These are phyloP conservation scores for Botryotinia narcissicola DNA, from an alignment of 2,329 filamentous ascomycete genomes.

Conservation along the genomic window DNA sequence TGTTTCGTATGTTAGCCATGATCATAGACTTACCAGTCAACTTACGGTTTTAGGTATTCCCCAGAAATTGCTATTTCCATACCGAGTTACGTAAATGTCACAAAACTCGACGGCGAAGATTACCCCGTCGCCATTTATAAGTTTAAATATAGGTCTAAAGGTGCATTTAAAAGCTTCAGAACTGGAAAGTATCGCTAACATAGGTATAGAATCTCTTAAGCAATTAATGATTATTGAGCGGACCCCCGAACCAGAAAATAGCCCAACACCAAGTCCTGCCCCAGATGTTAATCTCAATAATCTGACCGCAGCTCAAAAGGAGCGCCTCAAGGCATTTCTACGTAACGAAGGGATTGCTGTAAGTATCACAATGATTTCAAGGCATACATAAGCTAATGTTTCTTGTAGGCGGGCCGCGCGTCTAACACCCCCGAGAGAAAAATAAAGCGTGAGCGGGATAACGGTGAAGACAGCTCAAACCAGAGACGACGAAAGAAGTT, in stretches of 20 bases:
- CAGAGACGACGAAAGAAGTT: background rate
- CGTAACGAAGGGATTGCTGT: conserved; percentile 10
- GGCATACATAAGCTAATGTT: background rate
- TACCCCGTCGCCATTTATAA: conserved; percentile 17
- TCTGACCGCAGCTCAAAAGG: background rate
- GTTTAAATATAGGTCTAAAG: conserved; percentile 15
- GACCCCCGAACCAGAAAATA: conserved; percentile 6
- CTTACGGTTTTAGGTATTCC: background rate
- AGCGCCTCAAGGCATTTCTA: conserved; percentile 11
- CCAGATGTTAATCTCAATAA: background rate
- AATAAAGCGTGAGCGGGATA: conserved; percentile 10
- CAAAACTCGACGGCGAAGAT: background rate
- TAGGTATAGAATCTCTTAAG: conserved; percentile 12
- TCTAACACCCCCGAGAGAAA: conserved; percentile 1
- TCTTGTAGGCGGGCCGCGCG: background rate
- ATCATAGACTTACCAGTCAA: background rate
- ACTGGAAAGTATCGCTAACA: background rate
- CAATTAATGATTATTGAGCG: conserved; percentile 16
- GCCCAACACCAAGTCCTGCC: background rate
- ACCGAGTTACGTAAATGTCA: rapidly evolving
- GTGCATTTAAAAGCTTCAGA: background rate
- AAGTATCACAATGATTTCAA: background rate
- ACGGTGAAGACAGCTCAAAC: background rate
- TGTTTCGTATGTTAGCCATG: conserved; percentile 11
- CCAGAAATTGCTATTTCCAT: background rate